These are phyloP conservation scores for Asparagopsis taxiformis DNA, from an alignment of 31 red algal genomes.

Conservation along the genomic window DNA sequence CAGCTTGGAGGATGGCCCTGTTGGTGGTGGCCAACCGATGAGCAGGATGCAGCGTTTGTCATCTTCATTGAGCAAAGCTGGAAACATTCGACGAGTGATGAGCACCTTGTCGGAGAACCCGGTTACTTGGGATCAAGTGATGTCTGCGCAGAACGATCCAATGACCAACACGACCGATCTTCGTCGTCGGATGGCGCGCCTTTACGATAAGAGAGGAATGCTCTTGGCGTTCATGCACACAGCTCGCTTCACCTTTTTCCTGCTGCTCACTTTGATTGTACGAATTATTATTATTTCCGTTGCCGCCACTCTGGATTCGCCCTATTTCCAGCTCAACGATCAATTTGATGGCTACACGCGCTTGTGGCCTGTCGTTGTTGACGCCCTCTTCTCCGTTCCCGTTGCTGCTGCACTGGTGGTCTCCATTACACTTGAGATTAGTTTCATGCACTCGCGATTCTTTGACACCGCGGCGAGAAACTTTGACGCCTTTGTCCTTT, in stretches of 20 bases:
- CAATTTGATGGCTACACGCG: no score
- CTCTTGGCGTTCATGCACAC: constrained; percentile 14
- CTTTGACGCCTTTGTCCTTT: constrained; percentile 25
- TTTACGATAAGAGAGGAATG: constrained; percentile 1
- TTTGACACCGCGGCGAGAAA: constrained; percentile 8
- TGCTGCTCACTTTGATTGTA: not conserved
- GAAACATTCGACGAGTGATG: not conserved
- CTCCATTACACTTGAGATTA: constrained; percentile 13
- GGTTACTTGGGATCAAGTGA: not conserved
- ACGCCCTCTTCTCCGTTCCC: not conserved
- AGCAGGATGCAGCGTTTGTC: not conserved
- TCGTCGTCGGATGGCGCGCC: not conserved
- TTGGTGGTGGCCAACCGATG: not conserved
- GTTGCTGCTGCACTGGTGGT: not conserved
- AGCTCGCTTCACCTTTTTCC: constrained; percentile 2
- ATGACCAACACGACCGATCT: not conserved
- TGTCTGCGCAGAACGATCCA: not conserved
- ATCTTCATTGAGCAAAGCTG: not conserved
- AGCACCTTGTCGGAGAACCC: not conserved
- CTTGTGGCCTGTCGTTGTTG: not conserved
- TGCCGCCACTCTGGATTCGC: not conserved
- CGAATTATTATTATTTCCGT: not conserved
- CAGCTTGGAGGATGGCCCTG: not conserved
- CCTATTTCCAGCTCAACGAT: not conserved
- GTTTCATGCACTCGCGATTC: constrained; percentile 13